These are phyloP conservation scores for Laetiporus sulphureus DNA, from an alignment of 1,284 basidiomycete species.

Conservation along the genomic window DNA sequence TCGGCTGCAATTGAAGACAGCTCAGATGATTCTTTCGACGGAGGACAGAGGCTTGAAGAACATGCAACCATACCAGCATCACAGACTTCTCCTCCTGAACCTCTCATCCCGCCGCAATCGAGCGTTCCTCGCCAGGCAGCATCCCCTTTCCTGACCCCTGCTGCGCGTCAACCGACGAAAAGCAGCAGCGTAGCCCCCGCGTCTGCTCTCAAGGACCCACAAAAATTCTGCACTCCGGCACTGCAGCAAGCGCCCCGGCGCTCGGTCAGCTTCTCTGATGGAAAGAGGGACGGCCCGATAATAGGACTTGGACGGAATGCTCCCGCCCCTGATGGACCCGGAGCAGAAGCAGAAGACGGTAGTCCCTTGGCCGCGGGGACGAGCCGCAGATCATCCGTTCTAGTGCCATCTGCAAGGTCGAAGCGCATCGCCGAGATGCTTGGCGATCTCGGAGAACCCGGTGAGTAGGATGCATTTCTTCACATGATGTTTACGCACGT, in stretches of 20 bases:
- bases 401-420: constrained; percentile 61
- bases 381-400: constrained; percentile 13
- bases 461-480: constrained; percentile 46
- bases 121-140: too few species aligned
- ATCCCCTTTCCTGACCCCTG: constrained; percentile 25
- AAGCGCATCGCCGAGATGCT: constrained; percentile 78
- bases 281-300: constrained; percentile 80
- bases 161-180: constrained; percentile 50
- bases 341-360: constrained; percentile 32
- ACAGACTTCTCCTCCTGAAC: too few species aligned
- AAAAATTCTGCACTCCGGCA: constrained; percentile 38
- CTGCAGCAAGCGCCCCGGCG: constrained; percentile 57
- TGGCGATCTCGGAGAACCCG: constrained; percentile 58
- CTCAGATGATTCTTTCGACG: too few species aligned
- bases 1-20: constrained; percentile 4
- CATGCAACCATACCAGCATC: too few species aligned
- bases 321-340: constrained; percentile 22
- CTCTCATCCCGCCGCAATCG: too few species aligned
- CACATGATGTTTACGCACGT: too few species aligned
- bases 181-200: constrained; percentile 45
- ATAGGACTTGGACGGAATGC: constrained; percentile 44
- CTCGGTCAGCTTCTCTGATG: constrained; percentile 93
- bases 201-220: constrained; percentile 48
- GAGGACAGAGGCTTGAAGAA: too few species aligned
- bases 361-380: constrained; percentile 12